Evolutionary conservation across 495 filamentous ascomycete species (phyloP), one percentile per base, ranked within the genome.

Genomic region (Amphirosellinia nigrospora): DNA sequence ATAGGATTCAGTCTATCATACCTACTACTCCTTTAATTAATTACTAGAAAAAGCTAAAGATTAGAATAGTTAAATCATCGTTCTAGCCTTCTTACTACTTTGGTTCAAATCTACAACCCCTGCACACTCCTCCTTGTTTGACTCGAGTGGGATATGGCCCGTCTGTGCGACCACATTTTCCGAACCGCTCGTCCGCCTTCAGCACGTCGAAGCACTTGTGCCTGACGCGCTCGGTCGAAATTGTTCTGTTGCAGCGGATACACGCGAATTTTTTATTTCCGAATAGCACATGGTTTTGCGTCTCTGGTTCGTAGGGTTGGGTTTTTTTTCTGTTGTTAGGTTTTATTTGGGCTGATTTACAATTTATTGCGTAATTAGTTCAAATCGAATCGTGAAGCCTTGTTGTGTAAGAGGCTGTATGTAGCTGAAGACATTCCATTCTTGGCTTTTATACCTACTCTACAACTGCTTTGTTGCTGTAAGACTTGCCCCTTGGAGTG

Each of bases 141-240:
- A 28, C 21, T 9, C 43, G 48, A 6, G 64, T 66, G 7, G 56
- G 19, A 15, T 56, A 66, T 0, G 64, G 64, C 8, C 64, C 64
- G 1, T 66, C 28, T 13, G 2, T 9, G 5, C 50, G 48, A 21
- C 64, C 64, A 23, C 64, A 66, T 13, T 41, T 41, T 0, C 64
- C 64, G 34, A 66, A 66, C 5, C 64, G n/a, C 34, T 23, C 10
- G 21, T 56, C 7, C 21, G 64, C 32, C 34, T 56, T 66, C 9
- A 66, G n/a, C 48, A 66, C 50, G 1, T 23, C 50, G 48, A 66
- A 56, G 30, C 64, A 66, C 50, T 56, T 66, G 0, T 66, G 64
- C 32, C 15, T 16, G 19, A 41, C 28, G 0, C 15, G 11, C 34
- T 50, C 45, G 48, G n/a, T 16, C 48, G 32, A 26, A 4, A n/a